A percentile compares a stretch with the other conserved stretches of the same genome.
These are phyloP conservation scores for Mortierella sp. DNA, from an alignment of 371 early-diverging fungal genomes.

Conservation along the genomic window DNA sequence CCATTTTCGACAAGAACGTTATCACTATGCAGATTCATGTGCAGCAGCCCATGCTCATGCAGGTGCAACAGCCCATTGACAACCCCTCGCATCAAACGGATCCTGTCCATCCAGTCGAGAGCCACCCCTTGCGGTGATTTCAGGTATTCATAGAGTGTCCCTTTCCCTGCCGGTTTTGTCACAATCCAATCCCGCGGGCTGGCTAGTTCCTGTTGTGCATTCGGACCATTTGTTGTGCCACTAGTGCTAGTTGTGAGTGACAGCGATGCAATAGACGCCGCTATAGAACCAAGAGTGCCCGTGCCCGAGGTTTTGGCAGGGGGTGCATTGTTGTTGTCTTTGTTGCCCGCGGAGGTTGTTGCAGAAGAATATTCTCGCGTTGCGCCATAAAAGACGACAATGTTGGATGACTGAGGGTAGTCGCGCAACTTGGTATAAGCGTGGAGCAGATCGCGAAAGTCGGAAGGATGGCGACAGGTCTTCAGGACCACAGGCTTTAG, in stretches of 20 bases:
- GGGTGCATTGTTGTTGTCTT: no score
- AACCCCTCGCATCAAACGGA: conserved; percentile 49
- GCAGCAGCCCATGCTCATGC: conserved; percentile 45
- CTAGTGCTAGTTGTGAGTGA: conserved; percentile 23
- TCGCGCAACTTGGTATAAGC: conserved; percentile 42
- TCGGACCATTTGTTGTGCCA: conserved; percentile 4
- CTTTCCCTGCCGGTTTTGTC: conserved; percentile 46
- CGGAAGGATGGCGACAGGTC: conserved; percentile 38
- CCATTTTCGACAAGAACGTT: conserved; percentile 46
- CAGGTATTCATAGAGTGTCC: conserved; percentile 44
- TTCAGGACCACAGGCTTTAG: conserved; percentile 47
- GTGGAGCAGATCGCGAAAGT: conserved; percentile 45
- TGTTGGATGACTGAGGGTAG: conserved; percentile 29
- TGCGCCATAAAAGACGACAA: conserved; percentile 44
- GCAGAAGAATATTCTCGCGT: conserved; percentile 46
- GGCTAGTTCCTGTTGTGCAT: background rate
- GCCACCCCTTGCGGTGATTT: conserved; percentile 48
- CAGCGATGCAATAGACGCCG: conserved; percentile 23
- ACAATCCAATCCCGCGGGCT: conserved; percentile 46
- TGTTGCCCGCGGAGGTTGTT: no score
- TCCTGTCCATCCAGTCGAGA: conserved; percentile 49
- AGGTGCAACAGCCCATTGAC: conserved; percentile 35
- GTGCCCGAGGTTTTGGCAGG: no score
- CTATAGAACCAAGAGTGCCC: conserved; percentile 21
- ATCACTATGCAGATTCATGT: conserved; percentile 53